Percentiles rank a stretch among this genome's conserved stretches.
phyloP scores from a whole-genome alignment of 768 basidiomycete genomes.

The Phylloporus rhodoxanthus region DNA sequence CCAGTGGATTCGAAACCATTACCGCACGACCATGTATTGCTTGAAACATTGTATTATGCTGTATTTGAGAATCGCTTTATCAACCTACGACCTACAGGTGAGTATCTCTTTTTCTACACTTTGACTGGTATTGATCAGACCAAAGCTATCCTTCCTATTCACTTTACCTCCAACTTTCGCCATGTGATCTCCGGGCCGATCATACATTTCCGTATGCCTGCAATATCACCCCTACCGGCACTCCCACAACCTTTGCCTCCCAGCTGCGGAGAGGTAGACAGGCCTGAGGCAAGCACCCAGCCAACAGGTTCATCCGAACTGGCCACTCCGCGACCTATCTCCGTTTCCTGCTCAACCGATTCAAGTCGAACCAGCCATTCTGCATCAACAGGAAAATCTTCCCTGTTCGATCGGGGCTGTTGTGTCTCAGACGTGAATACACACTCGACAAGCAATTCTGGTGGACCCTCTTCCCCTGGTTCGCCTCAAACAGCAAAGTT shows the following conservation, averaged over 20 bases:
- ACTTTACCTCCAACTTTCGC: conserved; percentile 67
- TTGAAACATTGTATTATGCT: conserved; percentile 61
- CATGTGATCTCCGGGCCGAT: conserved; percentile 58
- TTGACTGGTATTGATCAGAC: conserved; percentile 5
- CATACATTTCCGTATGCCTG: conserved; percentile 63
- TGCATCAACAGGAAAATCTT: conserved; percentile 30
- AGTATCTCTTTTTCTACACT: conserved; percentile 13
- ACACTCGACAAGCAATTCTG: conserved; percentile 15
- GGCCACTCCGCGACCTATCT: conserved; percentile 33
- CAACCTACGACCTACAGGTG: conserved; percentile 64
- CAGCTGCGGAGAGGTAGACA: conserved; percentile 25
- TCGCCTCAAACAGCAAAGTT: conserved; percentile 14
- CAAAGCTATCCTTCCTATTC: conserved; percentile 59
- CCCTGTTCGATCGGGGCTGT: conserved; percentile 26
- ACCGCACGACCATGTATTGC: conserved; percentile 61
- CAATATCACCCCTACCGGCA: conserved; percentile 57
- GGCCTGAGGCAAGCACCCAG: conserved; percentile 17
- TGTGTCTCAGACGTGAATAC: conserved; percentile 26
- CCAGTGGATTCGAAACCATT: conserved; percentile 34
- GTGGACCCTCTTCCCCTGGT: conserved; percentile 19
- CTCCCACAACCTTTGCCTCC: conserved; percentile 28
- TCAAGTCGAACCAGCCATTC: conserved; percentile 32
- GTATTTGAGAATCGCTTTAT: conserved; percentile 70
- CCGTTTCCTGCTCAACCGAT: conserved; percentile 47
- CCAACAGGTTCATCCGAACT: conserved; percentile 10